Evolutionary conservation across 1,284 basidiomycete genomes (phyloP), one percentile per base, ranked within the genome.

Genomic region (Rhodotorula sp.): DNA sequence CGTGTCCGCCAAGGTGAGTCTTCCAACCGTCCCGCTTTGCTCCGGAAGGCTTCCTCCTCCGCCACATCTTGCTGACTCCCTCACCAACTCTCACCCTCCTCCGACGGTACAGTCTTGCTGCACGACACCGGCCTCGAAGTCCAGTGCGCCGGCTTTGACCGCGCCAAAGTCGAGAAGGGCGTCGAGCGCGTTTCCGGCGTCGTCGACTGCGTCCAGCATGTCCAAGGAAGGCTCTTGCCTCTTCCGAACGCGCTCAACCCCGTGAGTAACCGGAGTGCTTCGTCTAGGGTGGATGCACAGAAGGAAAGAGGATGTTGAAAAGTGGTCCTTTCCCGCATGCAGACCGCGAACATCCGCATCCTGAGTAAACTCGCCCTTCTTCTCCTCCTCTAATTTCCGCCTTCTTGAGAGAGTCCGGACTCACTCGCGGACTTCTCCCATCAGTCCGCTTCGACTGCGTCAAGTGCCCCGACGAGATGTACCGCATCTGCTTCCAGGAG

Each of bases 401-500:
- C 20, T 12, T 52, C 8, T 52, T n/a, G 51, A 23, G 51, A 1
- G 3, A 1, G 51, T 21, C 12, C 51, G 51, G 51, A n/a, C 51
- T 21, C n/a, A 52, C 2, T 52, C 51, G 10, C 7, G 3, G 3
- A 23, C 51, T 23, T 0, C 21, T 7, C 51, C 3, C 21, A 14
- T 12, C 54, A 69, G 69, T 62, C 18, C 70, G 71, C 39, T 20
- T 76, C 34, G 71, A 73, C 46, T 51, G 74, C 26, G 54, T 62
- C 49, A 71, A 72, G 48, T 56, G 64, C 34, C 49, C 46, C 51
- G 64, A 65, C 60, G 66, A 69, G 26, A 49, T 67, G 20, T 76
- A 73, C 72, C 57, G 57, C 43, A 65, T 76, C 59, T n/a, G 46
- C 15, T 74, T 70, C 64, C 72, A 76, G 39, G 65, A 62, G 63